Evolutionary conservation across 1,284 basidiomycete species (phyloP), one percentile per base, ranked within the genome.

Genomic region (Paramarasmius palmivorus): DNA sequence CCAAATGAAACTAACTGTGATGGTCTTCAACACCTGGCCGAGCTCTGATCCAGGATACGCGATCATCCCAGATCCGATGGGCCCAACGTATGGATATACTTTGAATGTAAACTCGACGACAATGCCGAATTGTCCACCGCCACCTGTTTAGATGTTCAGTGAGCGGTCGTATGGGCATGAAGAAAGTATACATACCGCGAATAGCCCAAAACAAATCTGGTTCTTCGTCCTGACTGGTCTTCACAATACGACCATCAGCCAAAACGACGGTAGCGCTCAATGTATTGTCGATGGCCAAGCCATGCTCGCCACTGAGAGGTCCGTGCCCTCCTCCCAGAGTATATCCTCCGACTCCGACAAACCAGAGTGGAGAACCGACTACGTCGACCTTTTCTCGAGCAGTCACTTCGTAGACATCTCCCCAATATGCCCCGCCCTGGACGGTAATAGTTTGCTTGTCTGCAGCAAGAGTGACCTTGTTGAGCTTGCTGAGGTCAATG

Each of bases 51-150:
- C 57, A 9, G 60, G 57, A 52, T 60, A 61, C 4, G 44, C 56
- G 9, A 61, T 36, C 2, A 58, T 45, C 2, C 68, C 67, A 4
- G 59, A 51, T 1, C 57, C 56, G 49, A 57, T 58, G 2, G 68
- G 61, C 52, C 59, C 59, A 51, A 52, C 34, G 39, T 57, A n/a
- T 5, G 66, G 67, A 54, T 65, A 64, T 35, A 67, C 60, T 41
- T 64, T 65, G 55, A 75, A 69, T 1, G 67, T 68, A 49, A 80
- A 76, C 37, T 72, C 66, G 15, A 73, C 74, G 2, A 79, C 74
- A 44, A 78, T 63, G n/a, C 78, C 78, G 60, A 79, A 79, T 58
- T 76, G 78, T 34, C 66, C 63, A 0, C 76, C 77, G 4, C 73
- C 78, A 40, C 76, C 77, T 61, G 66, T 6, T n/a, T 8, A 14